Evolutionary conservation across 495 filamentous ascomycete species (phyloP), one percentile per base, ranked within the genome.

Genomic region (Lasiosphaeria ovina): DNA sequence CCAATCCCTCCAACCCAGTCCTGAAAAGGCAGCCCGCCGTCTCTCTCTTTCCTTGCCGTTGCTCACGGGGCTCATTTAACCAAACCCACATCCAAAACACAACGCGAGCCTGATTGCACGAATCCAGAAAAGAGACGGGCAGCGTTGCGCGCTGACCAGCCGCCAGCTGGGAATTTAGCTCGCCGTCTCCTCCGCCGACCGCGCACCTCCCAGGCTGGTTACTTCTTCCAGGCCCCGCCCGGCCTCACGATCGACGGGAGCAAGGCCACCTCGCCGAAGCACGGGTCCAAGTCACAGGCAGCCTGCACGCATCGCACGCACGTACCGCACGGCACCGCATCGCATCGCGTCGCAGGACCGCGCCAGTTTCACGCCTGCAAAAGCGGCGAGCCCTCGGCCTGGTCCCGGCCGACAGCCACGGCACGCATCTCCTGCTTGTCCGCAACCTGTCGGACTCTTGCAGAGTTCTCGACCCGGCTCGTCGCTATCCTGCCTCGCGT

Each of bases 21-120:
- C 62, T 62, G 59, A 64, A 66, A 64, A 63, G 60, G 61, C 42
- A 53, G 52, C 57, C 60, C 52, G 57, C 55, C 55, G 51, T 63
- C 60, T 54, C 60, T 60, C 47, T 60, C 47, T 59, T 59, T 53
- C 52, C 35, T 48, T 65, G 52, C 34, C 58, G 65, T 70, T 60
- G 45, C 59, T 63, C 65, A 54, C 57, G 48, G 56, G 59, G 44
- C 52, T 63, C 60, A 61, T 65, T 64, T 58, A 53, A 62, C 57
- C 63, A 62, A 62, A 59, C 54, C 62, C 24, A 48, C 44, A 52
- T 51, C 32, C 54, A 59, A 50, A 58, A 58, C 44, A 47, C 44
- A 55, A 65, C 54, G 57, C 59, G 50, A 49, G 52, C 42, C 56
- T 44, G 59, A 53, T 56, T 38, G 12, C 50, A 50, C 35, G 32